These are phyloP conservation scores for Penicillium coffeae DNA, from an alignment of 495 filamentous ascomycete genomes.

Conservation along the genomic window DNA sequence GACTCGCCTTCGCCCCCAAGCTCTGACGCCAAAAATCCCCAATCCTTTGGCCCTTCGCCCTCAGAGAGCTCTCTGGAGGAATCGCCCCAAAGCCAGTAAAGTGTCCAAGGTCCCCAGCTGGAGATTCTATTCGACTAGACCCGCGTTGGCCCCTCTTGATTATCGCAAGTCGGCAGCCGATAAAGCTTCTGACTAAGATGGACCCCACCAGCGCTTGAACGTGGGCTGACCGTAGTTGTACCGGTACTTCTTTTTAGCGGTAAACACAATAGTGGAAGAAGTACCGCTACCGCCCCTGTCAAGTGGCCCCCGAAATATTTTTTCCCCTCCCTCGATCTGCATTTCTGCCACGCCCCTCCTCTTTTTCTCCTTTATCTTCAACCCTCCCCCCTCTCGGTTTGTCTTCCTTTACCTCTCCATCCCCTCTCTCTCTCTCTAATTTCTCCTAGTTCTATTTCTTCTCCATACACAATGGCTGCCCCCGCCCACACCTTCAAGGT, in stretches of 20 bases:
- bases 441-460: constrained; percentile 7
- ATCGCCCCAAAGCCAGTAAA: neutral
- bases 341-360: constrained; percentile 11
- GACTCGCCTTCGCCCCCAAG: neutral
- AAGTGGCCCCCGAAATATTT: constrained; percentile 16
- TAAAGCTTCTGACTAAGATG: constrained; percentile 5
- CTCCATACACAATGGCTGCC: constrained; percentile 49
- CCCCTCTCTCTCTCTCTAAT: neutral
- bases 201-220: constrained; percentile 12
- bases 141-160: neutral
- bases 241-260: constrained; percentile 5
- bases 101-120: neutral
- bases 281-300: constrained; percentile 9
- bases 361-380: constrained; percentile 13
- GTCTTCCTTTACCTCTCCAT: constrained; percentile 1
- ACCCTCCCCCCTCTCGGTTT: constrained; percentile 15
- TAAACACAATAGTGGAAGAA: neutral
- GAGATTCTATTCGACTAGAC: neutral
- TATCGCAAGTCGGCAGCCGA: constrained; percentile 1
- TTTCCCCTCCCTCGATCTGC: constrained; percentile 17
- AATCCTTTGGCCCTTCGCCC: neutral
- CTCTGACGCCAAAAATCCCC: neutral
- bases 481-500: constrained; percentile 96
- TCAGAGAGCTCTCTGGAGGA: neutral
- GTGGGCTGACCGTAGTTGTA: constrained; percentile 9